phyloP scores from a whole-genome alignment of 148 eudicot genomes.

The Fagopyrum homotropicum region DNA sequence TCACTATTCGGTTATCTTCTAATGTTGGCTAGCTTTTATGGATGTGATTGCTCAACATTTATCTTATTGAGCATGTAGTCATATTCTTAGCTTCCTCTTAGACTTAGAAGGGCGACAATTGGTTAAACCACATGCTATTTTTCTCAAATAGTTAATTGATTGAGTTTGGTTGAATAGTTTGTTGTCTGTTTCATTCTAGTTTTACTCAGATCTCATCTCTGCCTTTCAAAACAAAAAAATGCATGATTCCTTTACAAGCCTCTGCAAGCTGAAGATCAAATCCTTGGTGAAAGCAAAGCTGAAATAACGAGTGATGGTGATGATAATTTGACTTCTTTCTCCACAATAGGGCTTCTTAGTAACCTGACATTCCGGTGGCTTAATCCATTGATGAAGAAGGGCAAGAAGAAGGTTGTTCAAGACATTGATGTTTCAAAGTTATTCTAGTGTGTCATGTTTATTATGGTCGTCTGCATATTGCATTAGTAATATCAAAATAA shows the following conservation, averaged over 20 bases:
- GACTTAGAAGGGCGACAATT: background rate
- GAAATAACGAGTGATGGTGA: too few species aligned
- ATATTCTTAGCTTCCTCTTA: background rate
- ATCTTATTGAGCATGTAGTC: background rate
- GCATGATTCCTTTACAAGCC: constrained; percentile 16
- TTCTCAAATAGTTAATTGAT: too few species aligned
- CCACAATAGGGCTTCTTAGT: constrained; percentile 38
- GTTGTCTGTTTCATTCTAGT: too few species aligned
- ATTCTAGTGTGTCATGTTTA: too few species aligned
- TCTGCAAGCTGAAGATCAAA: constrained; percentile 17
- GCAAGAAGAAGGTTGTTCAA: constrained; percentile 31
- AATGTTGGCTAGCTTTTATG: constrained; percentile 3
- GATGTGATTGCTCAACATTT: background rate
- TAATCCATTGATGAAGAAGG: constrained; percentile 48
- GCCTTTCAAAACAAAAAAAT: background rate
- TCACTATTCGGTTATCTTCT: background rate
- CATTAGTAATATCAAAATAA: too few species aligned
- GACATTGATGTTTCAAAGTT: constrained; percentile 45
- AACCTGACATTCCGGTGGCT: constrained; percentile 60
- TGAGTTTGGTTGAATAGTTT: too few species aligned
- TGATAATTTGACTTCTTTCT: constrained; percentile 27
- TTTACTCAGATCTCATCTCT: constrained; percentile 17
- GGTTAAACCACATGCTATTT: background rate
- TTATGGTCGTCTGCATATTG: too few species aligned
- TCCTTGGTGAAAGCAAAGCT: background rate